Evolutionary conservation across 306 rosid species (phyloP).

Genomic region (Vigna radiata): DNA sequence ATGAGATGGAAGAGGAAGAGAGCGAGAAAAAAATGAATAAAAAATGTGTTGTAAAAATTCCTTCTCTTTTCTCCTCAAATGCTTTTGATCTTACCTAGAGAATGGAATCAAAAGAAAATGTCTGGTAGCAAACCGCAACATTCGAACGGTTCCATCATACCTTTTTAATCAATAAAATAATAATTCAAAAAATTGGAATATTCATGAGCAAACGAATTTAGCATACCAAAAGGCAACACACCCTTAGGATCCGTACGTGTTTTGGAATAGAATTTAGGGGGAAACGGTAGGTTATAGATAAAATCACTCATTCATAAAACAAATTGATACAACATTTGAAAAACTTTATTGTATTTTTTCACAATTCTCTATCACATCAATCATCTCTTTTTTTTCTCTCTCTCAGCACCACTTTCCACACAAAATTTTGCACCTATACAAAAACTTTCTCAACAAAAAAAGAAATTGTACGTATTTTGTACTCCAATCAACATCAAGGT

Average conservation of each 20-base stretch:
- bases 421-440: not conserved
- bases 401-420: not conserved
- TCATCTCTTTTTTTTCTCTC: not conserved
- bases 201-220: not conserved
- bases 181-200: constrained; percentile 12
- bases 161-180: not conserved
- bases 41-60: not conserved
- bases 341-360: no score
- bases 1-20: no score
- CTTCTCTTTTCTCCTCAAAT: constrained; percentile 4
- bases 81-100: not conserved
- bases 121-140: not conserved
- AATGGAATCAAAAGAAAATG: constrained; percentile 15
- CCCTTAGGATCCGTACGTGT: not conserved
- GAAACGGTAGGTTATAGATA: not conserved
- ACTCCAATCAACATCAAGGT: constrained; percentile 40
- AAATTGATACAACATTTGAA: not conserved
- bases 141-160: not conserved
- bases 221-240: constrained; percentile 9
- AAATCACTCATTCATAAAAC: no score
- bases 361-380: not conserved
- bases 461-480: not conserved
- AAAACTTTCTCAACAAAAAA: not conserved
- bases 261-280: not conserved
- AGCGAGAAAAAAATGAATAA: not conserved